phyloP scores from a whole-genome alignment of 306 rosid genomes.

The Medicago arabica region DNA sequence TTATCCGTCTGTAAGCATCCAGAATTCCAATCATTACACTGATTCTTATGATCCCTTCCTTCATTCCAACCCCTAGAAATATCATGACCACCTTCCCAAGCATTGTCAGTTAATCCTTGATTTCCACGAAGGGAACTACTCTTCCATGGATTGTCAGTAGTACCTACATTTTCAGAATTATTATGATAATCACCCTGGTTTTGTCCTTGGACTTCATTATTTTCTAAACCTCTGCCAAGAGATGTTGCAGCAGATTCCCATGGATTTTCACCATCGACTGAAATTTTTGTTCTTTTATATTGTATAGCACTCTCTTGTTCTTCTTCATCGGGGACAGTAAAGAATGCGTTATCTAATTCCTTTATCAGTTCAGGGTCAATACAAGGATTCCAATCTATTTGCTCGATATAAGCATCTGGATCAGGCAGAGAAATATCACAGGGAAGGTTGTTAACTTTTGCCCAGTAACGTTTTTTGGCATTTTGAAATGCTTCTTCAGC shows the following conservation, averaged over 20 bases:
- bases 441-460: slow-evolving; percentile 55
- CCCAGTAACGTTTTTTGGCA: slow-evolving; percentile 75
- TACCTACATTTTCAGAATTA: slow-evolving; percentile 38
- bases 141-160: slow-evolving; percentile 60
- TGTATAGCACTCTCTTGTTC: slow-evolving; percentile 44
- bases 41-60: slow-evolving; percentile 30
- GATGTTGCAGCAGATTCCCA: slow-evolving; percentile 50
- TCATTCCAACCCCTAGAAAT: slow-evolving; percentile 49
- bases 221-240: slow-evolving; percentile 28
- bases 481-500: slow-evolving; percentile 77
- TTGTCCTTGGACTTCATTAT: slow-evolving; percentile 36
- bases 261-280: slow-evolving; percentile 44
- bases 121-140: slow-evolving; percentile 35
- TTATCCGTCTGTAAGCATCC: slow-evolving; percentile 33
- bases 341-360: slow-evolving; percentile 63
- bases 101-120: slow-evolving; percentile 46
- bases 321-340: slow-evolving; percentile 57
- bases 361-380: slow-evolving; percentile 67
- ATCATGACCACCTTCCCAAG: slow-evolving; percentile 50
- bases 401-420: slow-evolving; percentile 62
- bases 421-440: slow-evolving; percentile 57
- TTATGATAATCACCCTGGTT: slow-evolving; percentile 42
- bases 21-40: slow-evolving; percentile 40
- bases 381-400: slow-evolving; percentile 74
- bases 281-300: slow-evolving; percentile 58